A percentile compares a stretch with the other conserved stretches of the same genome.
Conservation (phyloP, 2,329 filamentous ascomycete genomes). For the Scleromitrula shiraiana region DNA sequence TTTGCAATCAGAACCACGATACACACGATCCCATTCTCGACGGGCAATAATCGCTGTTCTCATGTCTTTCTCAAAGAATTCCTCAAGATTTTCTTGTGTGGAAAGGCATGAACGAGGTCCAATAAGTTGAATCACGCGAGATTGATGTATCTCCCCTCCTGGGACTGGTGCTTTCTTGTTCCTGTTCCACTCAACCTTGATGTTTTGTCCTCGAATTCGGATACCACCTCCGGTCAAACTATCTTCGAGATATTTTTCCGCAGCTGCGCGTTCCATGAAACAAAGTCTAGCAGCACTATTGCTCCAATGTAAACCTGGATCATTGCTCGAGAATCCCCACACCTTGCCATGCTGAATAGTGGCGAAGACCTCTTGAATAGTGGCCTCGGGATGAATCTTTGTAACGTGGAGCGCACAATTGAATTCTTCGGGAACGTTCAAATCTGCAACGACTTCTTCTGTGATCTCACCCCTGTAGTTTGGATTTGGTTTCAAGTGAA, state of each 20-base stretch:
- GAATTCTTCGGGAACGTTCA: background rate
- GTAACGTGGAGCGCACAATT: conserved; percentile 2
- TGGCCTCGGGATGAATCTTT: background rate
- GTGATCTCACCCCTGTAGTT: conserved; percentile 6
- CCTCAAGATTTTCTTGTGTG: background rate
- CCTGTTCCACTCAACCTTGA: conserved; percentile 10
- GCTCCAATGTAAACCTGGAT: background rate
- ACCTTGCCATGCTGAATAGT: conserved; percentile 1
- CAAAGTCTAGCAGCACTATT: background rate
- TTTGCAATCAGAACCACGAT: background rate
- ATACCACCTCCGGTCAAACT: conserved; percentile 5
- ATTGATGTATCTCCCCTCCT: conserved; percentile 4
- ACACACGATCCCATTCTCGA: conserved; percentile 1
- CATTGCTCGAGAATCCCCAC: background rate
- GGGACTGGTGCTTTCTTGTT: conserved; percentile 7
- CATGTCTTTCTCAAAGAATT: conserved; percentile 11
- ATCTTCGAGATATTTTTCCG: background rate
- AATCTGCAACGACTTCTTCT: background rate
- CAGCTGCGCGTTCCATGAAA: conserved; percentile 2
- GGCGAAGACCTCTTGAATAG: background rate
- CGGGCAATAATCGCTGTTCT: conserved; percentile 7
- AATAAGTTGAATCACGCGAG: conserved; percentile 10
- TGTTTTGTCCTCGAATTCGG: conserved; percentile 4
- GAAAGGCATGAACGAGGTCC: conserved; percentile 2
- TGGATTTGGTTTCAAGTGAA: background rate